Percentiles rank a stretch among this genome's conserved stretches.
These are phyloP conservation scores for Fusarium tjaetaba DNA, from an alignment of 2,329 filamentous ascomycete species.

Conservation along the genomic window DNA sequence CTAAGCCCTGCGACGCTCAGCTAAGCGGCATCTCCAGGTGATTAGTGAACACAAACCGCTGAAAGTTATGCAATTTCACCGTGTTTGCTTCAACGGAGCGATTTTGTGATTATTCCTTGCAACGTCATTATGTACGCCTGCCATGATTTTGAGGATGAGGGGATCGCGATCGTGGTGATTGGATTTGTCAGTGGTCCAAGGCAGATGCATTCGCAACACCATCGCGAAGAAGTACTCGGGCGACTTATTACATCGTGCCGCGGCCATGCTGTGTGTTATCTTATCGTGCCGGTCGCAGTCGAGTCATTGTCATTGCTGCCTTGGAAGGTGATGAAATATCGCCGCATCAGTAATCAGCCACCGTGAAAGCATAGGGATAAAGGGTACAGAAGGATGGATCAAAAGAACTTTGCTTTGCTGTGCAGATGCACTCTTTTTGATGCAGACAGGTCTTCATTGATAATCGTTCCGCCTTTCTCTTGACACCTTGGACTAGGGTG, in stretches of 20 bases:
- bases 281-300: no score
- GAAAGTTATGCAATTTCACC: not conserved
- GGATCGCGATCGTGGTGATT: not conserved
- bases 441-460: not conserved
- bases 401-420: not conserved
- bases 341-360: not conserved
- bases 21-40: not conserved
- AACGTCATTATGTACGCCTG: not conserved
- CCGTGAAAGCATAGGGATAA: not conserved
- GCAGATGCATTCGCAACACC: not conserved
- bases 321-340: not conserved
- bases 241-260: not conserved
- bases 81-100: not conserved
- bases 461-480: not conserved
- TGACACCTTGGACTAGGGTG: not conserved
- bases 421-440: not conserved
- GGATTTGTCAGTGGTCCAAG: not conserved
- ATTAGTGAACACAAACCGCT: not conserved
- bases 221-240: not conserved
- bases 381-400: accelerated
- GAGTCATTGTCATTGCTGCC: not conserved
- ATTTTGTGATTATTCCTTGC: not conserved
- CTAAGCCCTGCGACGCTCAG: not conserved
- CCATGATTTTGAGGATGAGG: not conserved
- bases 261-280: not conserved